Percentiles rank a stretch among this genome's conserved stretches.
These are phyloP conservation scores for Davidsoniella virescens DNA, from an alignment of 2,329 filamentous ascomycete species.

Conservation along the genomic window DNA sequence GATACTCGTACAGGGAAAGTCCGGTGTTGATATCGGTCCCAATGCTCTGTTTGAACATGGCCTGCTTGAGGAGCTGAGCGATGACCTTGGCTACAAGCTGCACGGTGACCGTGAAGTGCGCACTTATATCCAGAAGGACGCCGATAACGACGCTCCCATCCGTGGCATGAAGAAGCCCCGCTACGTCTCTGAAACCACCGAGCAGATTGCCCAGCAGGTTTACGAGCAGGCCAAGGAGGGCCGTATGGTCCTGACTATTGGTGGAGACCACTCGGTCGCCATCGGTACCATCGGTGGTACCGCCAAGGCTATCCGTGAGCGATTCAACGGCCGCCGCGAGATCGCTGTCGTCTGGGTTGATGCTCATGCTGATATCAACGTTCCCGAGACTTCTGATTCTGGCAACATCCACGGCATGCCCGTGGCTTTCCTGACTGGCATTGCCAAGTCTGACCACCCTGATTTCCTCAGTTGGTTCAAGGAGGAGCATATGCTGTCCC, in stretches of 20 bases:
- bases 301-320: constrained; percentile 71
- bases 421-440: constrained; percentile 73
- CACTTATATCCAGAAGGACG: constrained; percentile 61
- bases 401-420: constrained; percentile 99
- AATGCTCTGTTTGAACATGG: constrained; percentile 78
- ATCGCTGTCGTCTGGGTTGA: constrained; percentile 98
- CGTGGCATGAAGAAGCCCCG: constrained; percentile 90
- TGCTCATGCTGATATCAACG: constrained; percentile 95
- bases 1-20: constrained; percentile 49
- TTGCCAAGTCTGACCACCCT: constrained; percentile 58
- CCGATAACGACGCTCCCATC: constrained; percentile 57
- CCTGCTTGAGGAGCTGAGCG: constrained; percentile 63
- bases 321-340: constrained; percentile 52
- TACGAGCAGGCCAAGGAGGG: constrained; percentile 74
- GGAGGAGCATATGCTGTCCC: constrained; percentile 50
- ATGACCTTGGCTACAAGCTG: constrained; percentile 79
- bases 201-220: constrained; percentile 64
- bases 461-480: constrained; percentile 84
- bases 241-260: constrained; percentile 78
- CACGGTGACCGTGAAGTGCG: constrained; percentile 72
- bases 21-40: constrained; percentile 81
- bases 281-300: constrained; percentile 85
- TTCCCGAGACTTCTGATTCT: constrained; percentile 72
- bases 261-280: constrained; percentile 91
- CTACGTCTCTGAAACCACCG: constrained; percentile 71